These are phyloP conservation scores for Psilocybe cyanescens DNA, from an alignment of 768 basidiomycete genomes.

Conservation along the genomic window DNA sequence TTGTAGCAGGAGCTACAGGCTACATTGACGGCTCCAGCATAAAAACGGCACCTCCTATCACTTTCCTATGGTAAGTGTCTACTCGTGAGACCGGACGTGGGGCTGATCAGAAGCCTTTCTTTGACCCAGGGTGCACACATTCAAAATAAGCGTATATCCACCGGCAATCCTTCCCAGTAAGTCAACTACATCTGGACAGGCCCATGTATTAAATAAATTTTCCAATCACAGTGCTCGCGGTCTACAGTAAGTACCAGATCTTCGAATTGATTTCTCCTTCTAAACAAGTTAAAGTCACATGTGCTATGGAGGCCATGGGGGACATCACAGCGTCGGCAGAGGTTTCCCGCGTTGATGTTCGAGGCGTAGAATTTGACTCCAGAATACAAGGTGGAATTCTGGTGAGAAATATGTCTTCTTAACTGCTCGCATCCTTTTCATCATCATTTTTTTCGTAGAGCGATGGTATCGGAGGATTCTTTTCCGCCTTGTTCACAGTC, in stretches of 20 bases:
- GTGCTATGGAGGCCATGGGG: slow-evolving; percentile 83
- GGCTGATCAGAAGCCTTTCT: background rate
- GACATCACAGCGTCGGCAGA: slow-evolving; percentile 84
- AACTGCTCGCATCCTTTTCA: background rate
- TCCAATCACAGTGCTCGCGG: background rate
- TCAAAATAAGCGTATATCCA: slow-evolving; percentile 76
- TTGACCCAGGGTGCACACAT: slow-evolving; percentile 62
- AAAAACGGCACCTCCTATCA: slow-evolving; percentile 70
- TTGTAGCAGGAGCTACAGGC: slow-evolving; percentile 77
- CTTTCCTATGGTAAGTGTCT: slow-evolving; percentile 56
- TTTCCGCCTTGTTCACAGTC: slow-evolving; percentile 80
- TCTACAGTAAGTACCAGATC: background rate
- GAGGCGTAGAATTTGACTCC: slow-evolving; percentile 75
- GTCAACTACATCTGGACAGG: background rate
- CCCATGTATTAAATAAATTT: background rate
- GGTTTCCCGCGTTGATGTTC: slow-evolving; percentile 70
- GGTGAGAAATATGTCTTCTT: slow-evolving; percentile 20
- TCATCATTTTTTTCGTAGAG: slow-evolving; percentile 21
- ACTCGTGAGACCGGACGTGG: too few species aligned
- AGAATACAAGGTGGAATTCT: slow-evolving; percentile 83
- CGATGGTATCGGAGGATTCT: slow-evolving; percentile 77
- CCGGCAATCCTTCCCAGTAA: slow-evolving; percentile 56
- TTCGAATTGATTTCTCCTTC: background rate
- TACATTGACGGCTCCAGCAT: slow-evolving; percentile 74
- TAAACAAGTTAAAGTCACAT: slow-evolving; percentile 46